Evolutionary conservation across 2,329 filamentous ascomycete genomes (phyloP).

Genomic region (Thyridium curvatum): DNA sequence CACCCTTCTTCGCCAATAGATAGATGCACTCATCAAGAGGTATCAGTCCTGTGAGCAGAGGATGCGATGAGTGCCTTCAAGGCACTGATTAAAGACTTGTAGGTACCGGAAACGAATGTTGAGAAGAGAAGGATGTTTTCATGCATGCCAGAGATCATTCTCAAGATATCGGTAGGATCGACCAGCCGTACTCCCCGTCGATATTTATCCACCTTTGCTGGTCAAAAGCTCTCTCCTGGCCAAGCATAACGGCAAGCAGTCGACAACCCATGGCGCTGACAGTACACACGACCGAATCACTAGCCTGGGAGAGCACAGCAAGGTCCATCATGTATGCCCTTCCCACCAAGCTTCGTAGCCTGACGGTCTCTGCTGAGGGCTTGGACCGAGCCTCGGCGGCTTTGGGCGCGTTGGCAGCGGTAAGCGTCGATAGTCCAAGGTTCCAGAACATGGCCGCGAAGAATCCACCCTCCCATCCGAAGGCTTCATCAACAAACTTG

Average conservation of each 20-base stretch:
- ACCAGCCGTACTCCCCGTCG: conserved; percentile 64
- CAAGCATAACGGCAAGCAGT: conserved; percentile 78
- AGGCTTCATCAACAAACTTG: conserved; percentile 66
- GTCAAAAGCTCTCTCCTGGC: conserved; percentile 64
- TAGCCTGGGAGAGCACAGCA: conserved; percentile 61
- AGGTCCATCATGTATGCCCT: conserved; percentile 80
- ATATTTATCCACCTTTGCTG: conserved; percentile 68
- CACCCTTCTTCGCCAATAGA: too few relatives aligned
- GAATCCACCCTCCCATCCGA: conserved; percentile 87
- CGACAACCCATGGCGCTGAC: conserved; percentile 69
- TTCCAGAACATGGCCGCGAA: conserved; percentile 78
- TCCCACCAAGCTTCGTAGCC: conserved; percentile 67
- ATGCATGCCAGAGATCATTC: too few relatives aligned
- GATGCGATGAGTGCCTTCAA: too few relatives aligned
- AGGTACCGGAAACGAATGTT: too few relatives aligned
- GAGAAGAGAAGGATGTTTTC: too few relatives aligned
- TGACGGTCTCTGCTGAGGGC: conserved; percentile 49
- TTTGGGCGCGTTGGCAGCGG: conserved; percentile 25
- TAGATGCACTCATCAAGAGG: too few relatives aligned
- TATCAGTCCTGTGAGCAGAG: too few relatives aligned
- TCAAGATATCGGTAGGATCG: too few relatives aligned
- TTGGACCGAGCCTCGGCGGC: neutral
- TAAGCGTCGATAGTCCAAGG: conserved; percentile 47
- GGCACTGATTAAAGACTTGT: too few relatives aligned
- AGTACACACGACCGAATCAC: conserved; percentile 69